phyloP scores from a whole-genome alignment of 2,329 filamentous ascomycete genomes.

The Talaromyces funiculosus region DNA sequence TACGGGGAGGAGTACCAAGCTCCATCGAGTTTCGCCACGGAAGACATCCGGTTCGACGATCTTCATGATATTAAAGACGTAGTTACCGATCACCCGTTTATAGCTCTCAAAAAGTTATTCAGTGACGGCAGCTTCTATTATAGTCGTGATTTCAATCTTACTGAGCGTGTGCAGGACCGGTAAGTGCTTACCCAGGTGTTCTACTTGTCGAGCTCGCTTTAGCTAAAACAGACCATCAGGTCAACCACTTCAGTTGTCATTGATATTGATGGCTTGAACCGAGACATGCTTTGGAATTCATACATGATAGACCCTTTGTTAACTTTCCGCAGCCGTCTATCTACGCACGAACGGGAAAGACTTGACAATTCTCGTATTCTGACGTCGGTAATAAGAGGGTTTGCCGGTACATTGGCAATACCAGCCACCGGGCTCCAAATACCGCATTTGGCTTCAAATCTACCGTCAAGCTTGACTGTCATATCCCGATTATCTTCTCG shows the following conservation, averaged over 20 bases:
- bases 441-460: conserved; percentile 58
- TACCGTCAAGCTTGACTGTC: conserved; percentile 78
- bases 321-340: conserved; percentile 76
- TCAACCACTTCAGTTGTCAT: conserved; percentile 71
- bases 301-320: conserved; percentile 96
- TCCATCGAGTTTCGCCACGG: conserved; percentile 49
- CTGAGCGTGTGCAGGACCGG: conserved; percentile 85
- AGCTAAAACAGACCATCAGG: conserved; percentile 39
- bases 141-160: conserved; percentile 93
- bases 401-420: conserved; percentile 80
- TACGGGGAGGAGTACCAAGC: conserved; percentile 58
- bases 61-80: conserved; percentile 60
- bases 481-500: conserved; percentile 88
- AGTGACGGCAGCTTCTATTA: conserved; percentile 96
- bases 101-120: conserved; percentile 84
- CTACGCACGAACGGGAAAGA: conserved; percentile 65
- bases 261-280: conserved; percentile 87
- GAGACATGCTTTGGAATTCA: conserved; percentile 93
- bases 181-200: conserved; percentile 35
- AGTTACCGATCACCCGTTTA: conserved; percentile 76
- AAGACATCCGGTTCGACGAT: conserved; percentile 49
- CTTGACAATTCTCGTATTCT: conserved; percentile 84
- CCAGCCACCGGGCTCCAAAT: conserved; percentile 70
- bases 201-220: conserved; percentile 13
- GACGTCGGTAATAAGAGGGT: conserved; percentile 90